Conservation (phyloP, 306 rosid genomes). For the Trifolium fragiferum region DNA sequence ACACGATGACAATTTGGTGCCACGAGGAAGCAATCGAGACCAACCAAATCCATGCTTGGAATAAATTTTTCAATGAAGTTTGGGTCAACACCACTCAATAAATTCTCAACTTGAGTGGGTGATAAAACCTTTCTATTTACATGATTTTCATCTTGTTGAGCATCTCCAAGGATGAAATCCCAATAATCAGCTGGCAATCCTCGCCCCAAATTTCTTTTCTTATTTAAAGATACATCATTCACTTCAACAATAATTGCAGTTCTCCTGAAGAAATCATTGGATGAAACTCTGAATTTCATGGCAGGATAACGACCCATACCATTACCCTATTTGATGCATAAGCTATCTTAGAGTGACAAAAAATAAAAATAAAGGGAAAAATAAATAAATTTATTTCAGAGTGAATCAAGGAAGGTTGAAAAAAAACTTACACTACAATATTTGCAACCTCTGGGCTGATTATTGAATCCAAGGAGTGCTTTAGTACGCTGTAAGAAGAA, state of each 20-base stretch:
- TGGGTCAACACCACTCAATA: constrained; percentile 72
- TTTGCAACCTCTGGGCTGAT: constrained; percentile 61
- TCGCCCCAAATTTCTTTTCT: constrained; percentile 46
- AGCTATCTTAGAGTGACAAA: constrained; percentile 34
- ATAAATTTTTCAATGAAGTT: constrained; percentile 64
- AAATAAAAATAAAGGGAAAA: constrained; percentile 17
- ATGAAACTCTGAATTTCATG: constrained; percentile 78
- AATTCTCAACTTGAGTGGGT: constrained; percentile 71
- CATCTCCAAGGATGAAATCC: constrained; percentile 74
- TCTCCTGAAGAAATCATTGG: constrained; percentile 64
- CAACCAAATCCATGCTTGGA: constrained; percentile 55
- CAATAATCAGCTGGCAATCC: constrained; percentile 74
- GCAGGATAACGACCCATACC: constrained; percentile 63
- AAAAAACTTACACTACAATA: constrained; percentile 80
- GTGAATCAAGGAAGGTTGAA: constrained; percentile 1
- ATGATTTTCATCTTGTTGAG: constrained; percentile 64
- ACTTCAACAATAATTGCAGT: constrained; percentile 73
- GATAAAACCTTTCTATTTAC: constrained; percentile 71
- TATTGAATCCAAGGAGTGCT: constrained; percentile 42
- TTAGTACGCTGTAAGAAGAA: constrained; percentile 59
- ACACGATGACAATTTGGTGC: constrained; percentile 93
- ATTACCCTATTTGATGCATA: constrained; percentile 60
- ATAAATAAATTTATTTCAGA: neutral
- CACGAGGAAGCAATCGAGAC: constrained; percentile 68
- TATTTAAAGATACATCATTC: constrained; percentile 51